A percentile compares a stretch with the other conserved stretches of the same genome.
Conservation (phyloP, 1,139 yeast species). For the Eremothecium cymbalariae region DNA sequence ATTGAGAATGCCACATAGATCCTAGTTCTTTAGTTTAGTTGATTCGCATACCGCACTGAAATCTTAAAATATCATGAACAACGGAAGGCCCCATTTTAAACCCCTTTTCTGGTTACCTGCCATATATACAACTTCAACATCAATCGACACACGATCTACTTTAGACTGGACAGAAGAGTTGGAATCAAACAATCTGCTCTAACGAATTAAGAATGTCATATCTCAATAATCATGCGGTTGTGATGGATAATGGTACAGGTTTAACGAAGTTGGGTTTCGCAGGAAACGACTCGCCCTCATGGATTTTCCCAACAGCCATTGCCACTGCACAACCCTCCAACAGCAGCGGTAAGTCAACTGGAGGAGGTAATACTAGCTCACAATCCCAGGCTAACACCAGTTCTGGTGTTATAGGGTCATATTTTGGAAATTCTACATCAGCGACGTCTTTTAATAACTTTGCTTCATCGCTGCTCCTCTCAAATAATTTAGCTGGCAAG, state of each 20-base stretch:
- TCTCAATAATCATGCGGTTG: slow-evolving; percentile 81
- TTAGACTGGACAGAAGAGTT: too few species aligned
- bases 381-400: slow-evolving; percentile 24
- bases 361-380: slow-evolving; percentile 14
- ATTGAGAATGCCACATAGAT: too few species aligned
- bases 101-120: too few species aligned
- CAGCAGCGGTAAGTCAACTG: slow-evolving; percentile 33
- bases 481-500: slow-evolving; percentile 53
- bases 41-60: too few species aligned
- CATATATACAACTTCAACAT: too few species aligned
- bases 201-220: slow-evolving; percentile 32
- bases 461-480: slow-evolving; percentile 30
- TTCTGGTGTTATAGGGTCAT: slow-evolving; percentile 28
- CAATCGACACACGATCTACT: too few species aligned
- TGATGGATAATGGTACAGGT: slow-evolving; percentile 94
- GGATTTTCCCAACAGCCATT: slow-evolving; percentile 95
- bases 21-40: too few species aligned
- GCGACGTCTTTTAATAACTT: slow-evolving; percentile 29
- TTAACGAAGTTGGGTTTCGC: slow-evolving; percentile 96
- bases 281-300: slow-evolving; percentile 96
- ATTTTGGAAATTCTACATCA: slow-evolving; percentile 31
- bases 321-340: slow-evolving; percentile 47
- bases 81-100: too few species aligned
- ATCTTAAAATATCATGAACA: too few species aligned
- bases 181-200: too few species aligned